Conservation (phyloP, 331 rosid genomes). For the Malus hybrid region DNA sequence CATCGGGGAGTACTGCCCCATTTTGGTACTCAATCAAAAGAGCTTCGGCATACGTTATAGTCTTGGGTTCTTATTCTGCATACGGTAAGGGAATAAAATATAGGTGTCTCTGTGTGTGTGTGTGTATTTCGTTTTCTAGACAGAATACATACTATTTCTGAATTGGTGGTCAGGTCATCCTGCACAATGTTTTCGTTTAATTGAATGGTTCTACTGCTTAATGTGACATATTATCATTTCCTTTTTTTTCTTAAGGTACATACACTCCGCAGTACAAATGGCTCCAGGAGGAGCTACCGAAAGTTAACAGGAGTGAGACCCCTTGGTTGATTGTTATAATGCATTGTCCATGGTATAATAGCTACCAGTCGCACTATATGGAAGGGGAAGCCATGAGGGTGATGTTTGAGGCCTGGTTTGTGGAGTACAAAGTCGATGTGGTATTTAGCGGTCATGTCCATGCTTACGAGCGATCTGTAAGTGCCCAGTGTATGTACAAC, state of each 20-base stretch:
- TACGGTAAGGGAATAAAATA: slow-evolving; percentile 29
- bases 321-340: slow-evolving; percentile 49
- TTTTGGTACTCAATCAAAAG: slow-evolving; percentile 80
- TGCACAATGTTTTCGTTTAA: no score
- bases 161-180: no score
- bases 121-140: no score
- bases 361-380: slow-evolving; percentile 46
- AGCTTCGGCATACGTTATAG: slow-evolving; percentile 67
- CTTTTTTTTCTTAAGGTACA: slow-evolving; percentile 17
- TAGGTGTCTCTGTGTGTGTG: no score
- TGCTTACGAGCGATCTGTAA: slow-evolving; percentile 53
- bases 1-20: slow-evolving; percentile 58
- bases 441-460: slow-evolving; percentile 57
- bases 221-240: no score
- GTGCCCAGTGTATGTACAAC: neutral
- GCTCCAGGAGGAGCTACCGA: slow-evolving; percentile 34
- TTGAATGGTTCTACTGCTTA: no score
- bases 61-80: slow-evolving; percentile 66
- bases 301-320: slow-evolving; percentile 44
- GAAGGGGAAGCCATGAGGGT: slow-evolving; percentile 60
- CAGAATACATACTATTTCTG: no score
- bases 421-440: slow-evolving; percentile 33
- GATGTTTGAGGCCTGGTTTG: slow-evolving; percentile 39
- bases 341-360: slow-evolving; percentile 53
- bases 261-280: slow-evolving; percentile 47